phyloP scores from a whole-genome alignment of 768 basidiomycete genomes.

The Trichaptum fuscoviolaceum region DNA sequence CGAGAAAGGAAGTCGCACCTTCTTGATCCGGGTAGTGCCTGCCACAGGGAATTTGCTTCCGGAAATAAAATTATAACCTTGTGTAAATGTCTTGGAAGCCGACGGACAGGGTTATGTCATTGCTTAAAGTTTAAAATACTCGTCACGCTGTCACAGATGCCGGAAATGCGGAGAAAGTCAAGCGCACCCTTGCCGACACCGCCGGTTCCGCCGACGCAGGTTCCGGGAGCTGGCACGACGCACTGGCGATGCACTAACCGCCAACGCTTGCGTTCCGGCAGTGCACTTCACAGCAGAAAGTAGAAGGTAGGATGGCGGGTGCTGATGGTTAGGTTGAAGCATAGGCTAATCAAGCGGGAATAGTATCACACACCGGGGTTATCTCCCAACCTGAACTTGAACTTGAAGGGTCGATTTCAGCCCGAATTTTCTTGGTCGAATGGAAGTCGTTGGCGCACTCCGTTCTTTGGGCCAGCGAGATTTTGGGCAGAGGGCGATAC shows the following conservation, averaged over 20 bases:
- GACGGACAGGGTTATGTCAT: not conserved
- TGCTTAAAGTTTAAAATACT: constrained; percentile 1
- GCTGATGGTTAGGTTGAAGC: not conserved
- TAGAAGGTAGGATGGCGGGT: not conserved
- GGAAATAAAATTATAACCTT: not conserved
- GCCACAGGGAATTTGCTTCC: not conserved
- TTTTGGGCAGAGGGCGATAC: not conserved
- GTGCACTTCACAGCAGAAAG: not conserved
- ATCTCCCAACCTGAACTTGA: too few relatives aligned
- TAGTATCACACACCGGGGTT: not conserved
- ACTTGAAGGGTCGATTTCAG: too few relatives aligned
- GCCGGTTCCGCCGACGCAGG: not conserved
- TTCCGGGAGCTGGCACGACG: not conserved
- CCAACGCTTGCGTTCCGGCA: not conserved
- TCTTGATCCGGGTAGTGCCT: not conserved
- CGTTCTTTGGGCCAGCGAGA: not conserved
- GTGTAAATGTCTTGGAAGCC: not conserved
- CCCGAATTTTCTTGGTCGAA: not conserved
- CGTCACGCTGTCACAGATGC: not conserved
- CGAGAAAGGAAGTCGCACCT: not conserved
- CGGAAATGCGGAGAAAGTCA: not conserved
- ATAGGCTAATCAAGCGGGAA: not conserved
- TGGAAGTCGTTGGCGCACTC: not conserved
- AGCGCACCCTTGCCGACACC: not conserved
- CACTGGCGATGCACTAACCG: not conserved